Evolutionary conservation across 331 rosid genomes (phyloP).

Genomic region (Saraca asoca): DNA sequence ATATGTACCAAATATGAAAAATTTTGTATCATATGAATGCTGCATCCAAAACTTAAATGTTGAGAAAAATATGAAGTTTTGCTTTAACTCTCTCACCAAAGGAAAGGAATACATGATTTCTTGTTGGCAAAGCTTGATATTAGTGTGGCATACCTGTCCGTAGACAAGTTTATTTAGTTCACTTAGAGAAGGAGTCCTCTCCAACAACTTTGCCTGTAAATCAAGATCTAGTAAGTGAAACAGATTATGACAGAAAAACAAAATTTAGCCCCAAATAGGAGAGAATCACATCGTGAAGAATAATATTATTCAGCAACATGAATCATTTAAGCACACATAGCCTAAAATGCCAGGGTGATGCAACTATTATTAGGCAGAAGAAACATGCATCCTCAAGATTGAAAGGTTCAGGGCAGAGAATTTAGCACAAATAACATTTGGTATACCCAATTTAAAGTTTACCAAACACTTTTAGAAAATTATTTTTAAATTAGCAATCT

Average conservation of each 20-base stretch:
- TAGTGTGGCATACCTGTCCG: conserved; percentile 69
- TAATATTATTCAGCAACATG: no score
- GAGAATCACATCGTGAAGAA: no score
- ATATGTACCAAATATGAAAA: conserved; percentile 10
- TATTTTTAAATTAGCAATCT: conserved; percentile 10
- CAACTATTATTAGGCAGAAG: no score
- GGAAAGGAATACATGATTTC: conserved; percentile 19
- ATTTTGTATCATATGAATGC: conserved; percentile 11
- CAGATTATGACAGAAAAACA: conserved; percentile 7
- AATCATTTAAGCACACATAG: no score
- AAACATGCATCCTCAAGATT: no score
- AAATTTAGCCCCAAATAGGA: neutral
- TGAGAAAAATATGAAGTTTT: no score
- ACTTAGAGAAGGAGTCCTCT: conserved; percentile 92
- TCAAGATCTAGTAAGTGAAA: conserved; percentile 45
- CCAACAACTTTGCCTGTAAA: conserved; percentile 79
- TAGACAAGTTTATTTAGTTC: conserved; percentile 86
- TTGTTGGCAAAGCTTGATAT: conserved; percentile 28
- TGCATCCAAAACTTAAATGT: conserved; percentile 17
- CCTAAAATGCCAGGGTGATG: no score
- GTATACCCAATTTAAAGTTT: no score
- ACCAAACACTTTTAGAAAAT: neutral
- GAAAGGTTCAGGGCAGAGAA: no score
- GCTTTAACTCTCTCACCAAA: conserved; percentile 26
- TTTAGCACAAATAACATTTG: no score